A percentile compares a stretch with the other conserved stretches of the same genome.
phyloP scores from a whole-genome alignment of 1,284 basidiomycete genomes.

The Cryptococcus sp. region DNA sequence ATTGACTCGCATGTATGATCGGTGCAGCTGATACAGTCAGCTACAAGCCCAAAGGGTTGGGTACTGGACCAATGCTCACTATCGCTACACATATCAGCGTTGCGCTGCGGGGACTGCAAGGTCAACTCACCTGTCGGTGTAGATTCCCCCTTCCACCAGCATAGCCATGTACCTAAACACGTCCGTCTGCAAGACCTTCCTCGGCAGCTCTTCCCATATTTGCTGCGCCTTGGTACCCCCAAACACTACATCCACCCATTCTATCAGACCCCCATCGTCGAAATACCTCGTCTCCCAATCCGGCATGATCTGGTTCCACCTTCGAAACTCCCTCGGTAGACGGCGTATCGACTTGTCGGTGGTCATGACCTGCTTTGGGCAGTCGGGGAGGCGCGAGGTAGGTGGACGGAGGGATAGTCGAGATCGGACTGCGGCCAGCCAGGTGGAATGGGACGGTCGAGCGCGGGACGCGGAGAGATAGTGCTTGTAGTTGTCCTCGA shows the following conservation, averaged over 20 bases:
- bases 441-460: conserved; percentile 5
- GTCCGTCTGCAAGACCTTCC: conserved; percentile 34
- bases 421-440: conserved; percentile 16
- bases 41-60: not conserved
- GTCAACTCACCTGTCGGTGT: conserved; percentile 27
- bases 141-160: conserved; percentile 34
- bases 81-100: conserved; percentile 4
- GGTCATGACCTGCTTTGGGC: conserved; percentile 30
- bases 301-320: conserved; percentile 35
- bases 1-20: conserved; percentile 30
- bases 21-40: conserved; percentile 26
- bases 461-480: conserved; percentile 12
- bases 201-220: conserved; percentile 28
- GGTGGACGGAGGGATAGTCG: conserved; percentile 27
- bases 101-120: not conserved
- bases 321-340: conserved; percentile 25
- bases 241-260: conserved; percentile 30
- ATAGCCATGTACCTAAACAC: conserved; percentile 30
- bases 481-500: conserved; percentile 19
- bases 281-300: conserved; percentile 30
- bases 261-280: conserved; percentile 25
- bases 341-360: conserved; percentile 28
- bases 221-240: conserved; percentile 21
- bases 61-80: no score
- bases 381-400: conserved; percentile 16